Base-by-base conservation (phyloP, 1,284 basidiomycete species). In the Ceratorhiza oryzae-sativae region DNA sequence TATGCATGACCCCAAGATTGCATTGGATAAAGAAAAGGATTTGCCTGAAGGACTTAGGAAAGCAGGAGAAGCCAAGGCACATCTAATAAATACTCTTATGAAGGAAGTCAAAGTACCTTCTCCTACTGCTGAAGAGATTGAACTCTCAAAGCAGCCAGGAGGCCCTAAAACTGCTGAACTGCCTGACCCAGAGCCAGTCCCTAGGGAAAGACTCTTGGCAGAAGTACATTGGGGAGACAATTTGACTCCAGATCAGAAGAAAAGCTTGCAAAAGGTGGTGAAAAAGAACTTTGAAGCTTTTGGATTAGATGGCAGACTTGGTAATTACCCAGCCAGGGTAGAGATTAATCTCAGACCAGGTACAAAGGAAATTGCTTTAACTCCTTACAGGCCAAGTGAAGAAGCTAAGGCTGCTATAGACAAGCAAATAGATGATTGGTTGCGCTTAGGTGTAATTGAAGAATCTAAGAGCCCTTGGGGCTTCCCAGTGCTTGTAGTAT, bases 381-480 rank as follows among this genome's bases (percentile, higher is more conserved):
- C 80, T 0, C 74, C 74, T 8, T 79, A 77, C 70, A 68, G 70
- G 10, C 74, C 77, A 2, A 81, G 80, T 2, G 80, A 80, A 1
- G 77, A 75, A 0, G 80, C 81, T 49, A 42, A 78, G 5, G 75
- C 75, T 46, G 77, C 80, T 1, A 81, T 82, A 5, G 77, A 81
- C 20, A 71, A 79, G 25, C 79, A 80, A 62, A 63, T 80, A 15
- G 76, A 80, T 23, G 70, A 71, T 5, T 80, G 80, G 77, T 71
- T 80, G 2, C 68, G 75, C 9, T 71, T 74, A 18, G 79, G 75
- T 12, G 78, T 82, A 4, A 81, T 82, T 15, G 80, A 82, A 71
- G 77, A 77, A 5, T 82, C 79, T 0, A 65, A 72, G 4, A 80
- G 79, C 39, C 80, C 81, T 0, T 82, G 80, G 80, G 76, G 77